Evolutionary conservation across 768 basidiomycete species (phyloP), one percentile per base, ranked within the genome.

Genomic region (Kockovaella imperatae): DNA sequence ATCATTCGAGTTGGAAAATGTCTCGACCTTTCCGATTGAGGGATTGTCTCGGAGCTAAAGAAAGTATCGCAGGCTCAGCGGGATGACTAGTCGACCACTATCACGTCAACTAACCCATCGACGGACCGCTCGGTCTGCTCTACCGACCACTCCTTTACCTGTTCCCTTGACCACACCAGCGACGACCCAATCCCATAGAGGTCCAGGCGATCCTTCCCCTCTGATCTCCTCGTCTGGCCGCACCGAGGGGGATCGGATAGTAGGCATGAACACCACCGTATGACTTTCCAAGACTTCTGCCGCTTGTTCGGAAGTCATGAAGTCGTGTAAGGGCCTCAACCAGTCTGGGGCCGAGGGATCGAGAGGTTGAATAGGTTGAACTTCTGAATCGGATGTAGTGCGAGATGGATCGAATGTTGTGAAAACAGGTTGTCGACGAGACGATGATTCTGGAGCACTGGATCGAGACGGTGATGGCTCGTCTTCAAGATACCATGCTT

Each of bases 161-260:
- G 58, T 55, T 4, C 66, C 68, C 29, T 51, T 60, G 3, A 67
- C 65, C 28, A 61, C 51, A 38, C 32, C 50, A 3, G 60, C 47
- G 2, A 62, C 44, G 2, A 70, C 48, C 68, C 68, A 70, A 24
- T 70, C 62, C 58, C 60, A 66, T 39, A 39, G 53, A 21, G 62
- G 18, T 49, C 52, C 3, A 46, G 24, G 13, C 11, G 10, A 42
- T 6, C 24, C 40, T 42, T 13, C 20, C 23, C 13, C 7, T 25
- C 25, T 28, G 10, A 42, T 20, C 10, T 25, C 40, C 24, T 42
- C 40, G 10, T 26, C 21, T 25, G 13, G 13, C 6, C 40, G 23
- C 6, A 42, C 40, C 6, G 20, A 42, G 6, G 20, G 20, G 13
- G 23, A 21, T 42, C 7, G 6, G 18, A 21, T 6, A 10, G 40